phyloP scores from a whole-genome alignment of 179 eudicot genomes.

The Amaranthus tricolor region DNA sequence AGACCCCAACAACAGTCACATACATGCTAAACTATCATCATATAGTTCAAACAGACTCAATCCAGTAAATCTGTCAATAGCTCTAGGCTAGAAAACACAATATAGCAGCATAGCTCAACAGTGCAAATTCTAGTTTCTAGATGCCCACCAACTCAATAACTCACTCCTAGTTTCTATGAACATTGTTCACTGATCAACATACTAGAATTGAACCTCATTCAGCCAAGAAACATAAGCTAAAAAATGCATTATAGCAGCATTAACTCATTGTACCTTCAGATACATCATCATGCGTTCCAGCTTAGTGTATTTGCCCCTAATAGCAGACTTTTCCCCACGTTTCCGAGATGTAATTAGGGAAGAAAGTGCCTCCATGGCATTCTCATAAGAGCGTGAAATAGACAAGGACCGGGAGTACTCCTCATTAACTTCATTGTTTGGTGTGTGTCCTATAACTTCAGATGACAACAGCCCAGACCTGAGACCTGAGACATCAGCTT shows the following conservation, averaged over 20 bases:
- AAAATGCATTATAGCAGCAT: background rate
- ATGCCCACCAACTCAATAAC: background rate
- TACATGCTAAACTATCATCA: background rate
- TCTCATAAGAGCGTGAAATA: slow-evolving; percentile 54
- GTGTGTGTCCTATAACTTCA: slow-evolving; percentile 29
- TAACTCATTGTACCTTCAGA: slow-evolving; percentile 35
- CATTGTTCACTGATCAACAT: background rate
- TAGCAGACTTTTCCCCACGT: slow-evolving; percentile 45
- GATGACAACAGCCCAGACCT: slow-evolving; percentile 41
- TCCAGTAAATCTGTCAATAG: background rate
- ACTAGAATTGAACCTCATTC: background rate
- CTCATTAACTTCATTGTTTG: slow-evolving; percentile 25
- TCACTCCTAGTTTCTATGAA: background rate
- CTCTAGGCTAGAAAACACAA: background rate
- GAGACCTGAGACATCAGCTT: slow-evolving; percentile 37
- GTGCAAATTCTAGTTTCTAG: background rate
- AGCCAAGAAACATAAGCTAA: background rate
- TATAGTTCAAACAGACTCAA: background rate
- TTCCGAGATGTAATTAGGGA: slow-evolving; percentile 64
- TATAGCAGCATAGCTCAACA: background rate
- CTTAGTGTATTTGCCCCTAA: slow-evolving; percentile 45
- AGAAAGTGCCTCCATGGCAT: slow-evolving; percentile 81
- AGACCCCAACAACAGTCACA: background rate
- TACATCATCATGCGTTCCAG: slow-evolving; percentile 75
- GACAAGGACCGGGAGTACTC: slow-evolving; percentile 31